Base-by-base conservation (phyloP, 805 yeast species). In the Saccharomyces eubayanus region DNA sequence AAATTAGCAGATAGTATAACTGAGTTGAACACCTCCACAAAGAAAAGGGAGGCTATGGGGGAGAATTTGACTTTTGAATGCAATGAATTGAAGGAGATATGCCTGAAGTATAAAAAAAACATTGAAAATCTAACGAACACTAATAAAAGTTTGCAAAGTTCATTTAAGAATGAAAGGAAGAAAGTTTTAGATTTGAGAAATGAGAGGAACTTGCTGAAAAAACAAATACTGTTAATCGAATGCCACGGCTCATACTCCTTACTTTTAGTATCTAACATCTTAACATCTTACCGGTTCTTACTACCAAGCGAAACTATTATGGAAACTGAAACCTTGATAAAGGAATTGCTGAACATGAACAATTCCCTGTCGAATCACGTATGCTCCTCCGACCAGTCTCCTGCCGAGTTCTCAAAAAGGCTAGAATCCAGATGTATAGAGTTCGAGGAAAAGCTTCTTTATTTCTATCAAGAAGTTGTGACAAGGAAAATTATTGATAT, bases 141-240 rank as follows among this genome's bases (percentile, higher is more conserved):
- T 8, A 54, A 53, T 40, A 46, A 36, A 16, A 59, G 54, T 48
- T 55, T 61, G 8, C 59, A 57, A 21, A 52, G 59, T 1, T 59
- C 58, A 43, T 66, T 61, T 50, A 62, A 60, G 28, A 53, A 57
- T 10, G 70, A 65, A 54, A 60, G 65, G 31, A 47, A 54, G 21
- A 66, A 65, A 52, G 62, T 66, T 3, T 49, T 60, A 11, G 68
- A 65, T 29, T 52, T 60, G 31, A 55, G 65, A 16, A 60, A 58
- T 12, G 60, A 59, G 30, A 55, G 52, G 6, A 56, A 59, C 10
- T 36, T 51, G 28, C 52, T 59, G 8, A 55, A 51, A 27, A 55
- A 49, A 24, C 60, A 60, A 47, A 46, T 61, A 5, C 61, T 61
- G 24, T 48, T 60, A 10, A 55, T 59, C 14, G 63, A 60, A 20